Conservation (phyloP, 129 eudicot genomes). For the Apium graveolens region DNA sequence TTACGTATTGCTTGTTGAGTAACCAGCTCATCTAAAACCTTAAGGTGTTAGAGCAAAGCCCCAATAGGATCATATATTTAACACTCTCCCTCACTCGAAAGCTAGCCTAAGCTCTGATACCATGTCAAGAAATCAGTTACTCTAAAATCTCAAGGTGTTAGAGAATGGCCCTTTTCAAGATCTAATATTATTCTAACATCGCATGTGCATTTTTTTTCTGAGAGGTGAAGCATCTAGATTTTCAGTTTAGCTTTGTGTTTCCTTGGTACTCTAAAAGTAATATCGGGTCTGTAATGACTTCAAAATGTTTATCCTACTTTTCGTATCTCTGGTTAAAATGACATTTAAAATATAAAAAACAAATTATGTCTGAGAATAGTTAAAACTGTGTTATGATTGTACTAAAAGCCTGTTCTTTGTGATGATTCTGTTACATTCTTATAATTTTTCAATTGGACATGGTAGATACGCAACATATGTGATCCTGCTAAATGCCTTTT, state of each 20-base stretch:
- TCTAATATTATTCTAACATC: too few relatives aligned
- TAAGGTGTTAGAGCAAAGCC: too few relatives aligned
- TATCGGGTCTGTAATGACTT: conserved; percentile 10
- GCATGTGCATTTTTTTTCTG: too few relatives aligned
- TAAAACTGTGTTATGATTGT: conserved; percentile 2
- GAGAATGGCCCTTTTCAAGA: too few relatives aligned
- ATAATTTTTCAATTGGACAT: conserved; percentile 14
- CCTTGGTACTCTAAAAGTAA: neutral
- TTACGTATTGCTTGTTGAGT: too few relatives aligned
- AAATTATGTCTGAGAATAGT: neutral
- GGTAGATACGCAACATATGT: conserved; percentile 87
- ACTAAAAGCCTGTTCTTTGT: neutral
- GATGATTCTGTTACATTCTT: neutral
- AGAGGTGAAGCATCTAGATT: neutral
- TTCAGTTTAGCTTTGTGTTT: neutral
- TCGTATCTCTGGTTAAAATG: conserved; percentile 95
- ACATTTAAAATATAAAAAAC: conserved; percentile 77
- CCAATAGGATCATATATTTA: too few relatives aligned
- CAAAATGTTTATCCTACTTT: conserved; percentile 5
- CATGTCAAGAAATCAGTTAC: too few relatives aligned
- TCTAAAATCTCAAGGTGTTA: too few relatives aligned
- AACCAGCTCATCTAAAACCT: too few relatives aligned
- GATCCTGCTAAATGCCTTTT: conserved; percentile 92
- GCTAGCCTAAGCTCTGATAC: too few relatives aligned
- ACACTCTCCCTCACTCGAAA: too few relatives aligned